Conservation (phyloP, 345 rosid species). For the Trapa incisa region DNA sequence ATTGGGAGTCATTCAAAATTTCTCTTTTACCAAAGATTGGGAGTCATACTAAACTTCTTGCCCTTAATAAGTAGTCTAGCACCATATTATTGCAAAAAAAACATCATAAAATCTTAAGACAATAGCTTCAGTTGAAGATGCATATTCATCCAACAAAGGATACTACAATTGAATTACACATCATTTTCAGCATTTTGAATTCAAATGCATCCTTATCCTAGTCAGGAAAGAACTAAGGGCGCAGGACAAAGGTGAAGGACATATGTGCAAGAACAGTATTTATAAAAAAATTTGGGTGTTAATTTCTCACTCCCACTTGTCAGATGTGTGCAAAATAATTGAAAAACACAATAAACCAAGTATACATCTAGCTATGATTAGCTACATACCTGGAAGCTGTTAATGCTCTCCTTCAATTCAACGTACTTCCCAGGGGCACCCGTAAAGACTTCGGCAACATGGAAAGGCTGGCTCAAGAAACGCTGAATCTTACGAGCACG, state of each 20-base stretch:
- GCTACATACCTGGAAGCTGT: slow-evolving; percentile 78
- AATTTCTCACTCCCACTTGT: too few relatives aligned
- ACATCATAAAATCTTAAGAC: background rate
- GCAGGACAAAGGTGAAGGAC: background rate
- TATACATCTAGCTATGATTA: background rate
- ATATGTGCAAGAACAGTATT: background rate
- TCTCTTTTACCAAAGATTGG: background rate
- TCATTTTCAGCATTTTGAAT: background rate
- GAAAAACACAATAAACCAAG: background rate
- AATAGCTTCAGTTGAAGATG: background rate
- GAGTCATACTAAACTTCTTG: background rate
- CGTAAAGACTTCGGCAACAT: slow-evolving; percentile 95
- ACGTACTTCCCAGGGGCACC: slow-evolving; percentile 99
- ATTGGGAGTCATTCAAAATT: background rate
- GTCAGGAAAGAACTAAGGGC: background rate
- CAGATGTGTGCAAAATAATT: background rate
- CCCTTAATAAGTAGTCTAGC: background rate
- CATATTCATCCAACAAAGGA: background rate
- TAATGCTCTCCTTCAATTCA: slow-evolving; percentile 77
- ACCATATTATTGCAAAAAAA: background rate
- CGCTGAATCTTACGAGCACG: slow-evolving; percentile 96
- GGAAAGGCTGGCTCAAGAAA: slow-evolving; percentile 99
- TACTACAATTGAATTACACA: background rate
- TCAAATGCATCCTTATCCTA: background rate
- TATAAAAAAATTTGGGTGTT: too few relatives aligned